Conservation (phyloP, 768 basidiomycete genomes). For the Russula emetica region DNA sequence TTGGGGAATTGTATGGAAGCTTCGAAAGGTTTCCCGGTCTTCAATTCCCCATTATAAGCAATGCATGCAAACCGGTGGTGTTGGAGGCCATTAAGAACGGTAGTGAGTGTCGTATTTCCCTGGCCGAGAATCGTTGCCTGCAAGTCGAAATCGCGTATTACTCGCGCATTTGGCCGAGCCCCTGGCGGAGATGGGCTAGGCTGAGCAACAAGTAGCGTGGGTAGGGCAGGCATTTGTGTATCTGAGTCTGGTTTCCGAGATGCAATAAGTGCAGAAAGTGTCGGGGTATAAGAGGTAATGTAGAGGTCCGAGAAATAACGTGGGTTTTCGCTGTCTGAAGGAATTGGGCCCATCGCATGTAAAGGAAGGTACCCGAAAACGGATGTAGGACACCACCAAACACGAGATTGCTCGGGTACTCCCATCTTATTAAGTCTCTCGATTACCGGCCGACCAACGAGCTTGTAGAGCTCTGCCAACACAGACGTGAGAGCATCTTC, state of each 20-base stretch:
- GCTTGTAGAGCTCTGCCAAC: neutral
- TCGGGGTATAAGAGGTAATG: too few species aligned
- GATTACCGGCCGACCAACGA: neutral
- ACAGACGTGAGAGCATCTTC: neutral
- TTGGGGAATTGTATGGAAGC: neutral
- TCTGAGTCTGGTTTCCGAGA: too few species aligned
- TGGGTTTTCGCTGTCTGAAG: neutral
- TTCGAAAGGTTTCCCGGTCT: neutral
- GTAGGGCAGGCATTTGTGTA: too few species aligned
- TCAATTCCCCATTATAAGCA: neutral
- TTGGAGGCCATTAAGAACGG: neutral
- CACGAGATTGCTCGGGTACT: neutral
- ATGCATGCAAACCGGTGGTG: neutral
- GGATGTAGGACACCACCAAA: neutral
- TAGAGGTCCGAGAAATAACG: neutral
- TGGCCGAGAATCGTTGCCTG: neutral
- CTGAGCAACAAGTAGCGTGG: too few species aligned
- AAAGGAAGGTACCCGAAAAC: neutral
- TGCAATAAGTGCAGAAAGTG: neutral
- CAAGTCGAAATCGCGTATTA: neutral
- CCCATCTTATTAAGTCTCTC: neutral
- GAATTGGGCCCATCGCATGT: neutral
- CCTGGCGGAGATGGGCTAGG: neutral
- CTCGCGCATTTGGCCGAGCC: neutral
- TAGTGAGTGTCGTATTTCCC: neutral